Conservation (phyloP, 441 rosid genomes). For the Mallotus repandus region DNA sequence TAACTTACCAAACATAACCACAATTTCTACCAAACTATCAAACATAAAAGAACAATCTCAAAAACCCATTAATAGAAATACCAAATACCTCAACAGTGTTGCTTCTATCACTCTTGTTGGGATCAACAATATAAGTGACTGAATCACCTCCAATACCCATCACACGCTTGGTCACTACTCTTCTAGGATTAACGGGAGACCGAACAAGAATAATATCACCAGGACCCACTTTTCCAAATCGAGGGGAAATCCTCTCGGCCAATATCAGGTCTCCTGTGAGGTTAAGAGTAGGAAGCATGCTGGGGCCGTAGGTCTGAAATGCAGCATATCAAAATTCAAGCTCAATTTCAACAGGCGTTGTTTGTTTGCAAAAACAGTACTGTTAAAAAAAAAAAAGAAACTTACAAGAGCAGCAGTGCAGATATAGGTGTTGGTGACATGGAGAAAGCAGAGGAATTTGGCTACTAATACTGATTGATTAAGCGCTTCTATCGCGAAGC, state of each 20-base stretch:
- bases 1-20: not conserved
- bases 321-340: conserved; percentile 1
- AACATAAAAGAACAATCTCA: not conserved
- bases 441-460: conserved; percentile 47
- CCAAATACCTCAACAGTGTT: conserved; percentile 50
- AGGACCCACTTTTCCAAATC: conserved; percentile 40
- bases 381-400: not conserved
- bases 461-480: conserved; percentile 17
- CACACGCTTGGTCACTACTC: conserved; percentile 52
- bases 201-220: conserved; percentile 70
- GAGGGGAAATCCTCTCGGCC: conserved; percentile 54
- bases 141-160: conserved; percentile 64
- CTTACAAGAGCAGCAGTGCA: conserved; percentile 44
- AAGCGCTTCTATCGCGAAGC: conserved; percentile 26
- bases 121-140: conserved; percentile 50
- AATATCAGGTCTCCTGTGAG: conserved; percentile 47
- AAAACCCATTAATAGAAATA: not conserved
- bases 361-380: not conserved
- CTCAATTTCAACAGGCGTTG: not conserved
- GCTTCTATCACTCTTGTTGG: conserved; percentile 34
- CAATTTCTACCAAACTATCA: not conserved
- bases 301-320: conserved; percentile 60
- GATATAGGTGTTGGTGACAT: conserved; percentile 48
- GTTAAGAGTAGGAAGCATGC: conserved; percentile 70
- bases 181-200: conserved; percentile 59